phyloP scores from a whole-genome alignment of 2,329 filamentous ascomycete species.

The Cryphonectria japonica region DNA sequence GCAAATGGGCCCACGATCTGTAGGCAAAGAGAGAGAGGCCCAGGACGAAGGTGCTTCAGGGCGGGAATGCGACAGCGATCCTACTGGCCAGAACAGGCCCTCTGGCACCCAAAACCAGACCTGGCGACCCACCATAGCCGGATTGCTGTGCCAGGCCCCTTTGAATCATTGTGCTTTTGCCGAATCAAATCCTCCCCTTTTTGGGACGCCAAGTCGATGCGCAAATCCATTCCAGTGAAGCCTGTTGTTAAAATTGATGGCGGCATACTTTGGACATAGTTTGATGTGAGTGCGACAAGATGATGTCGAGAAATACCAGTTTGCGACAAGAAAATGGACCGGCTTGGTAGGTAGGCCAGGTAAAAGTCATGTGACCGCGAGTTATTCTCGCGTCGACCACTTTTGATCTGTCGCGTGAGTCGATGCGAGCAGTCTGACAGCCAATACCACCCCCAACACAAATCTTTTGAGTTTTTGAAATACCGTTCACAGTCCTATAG shows the following conservation, averaged over 20 bases:
- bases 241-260: neutral
- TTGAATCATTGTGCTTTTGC: neutral
- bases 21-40: constrained; percentile 29
- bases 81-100: constrained; percentile 32
- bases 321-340: constrained; percentile 19
- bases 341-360: neutral
- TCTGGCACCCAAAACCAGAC: constrained; percentile 19
- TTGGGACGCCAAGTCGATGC: constrained; percentile 13
- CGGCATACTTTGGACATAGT: neutral
- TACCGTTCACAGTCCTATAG: neutral
- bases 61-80: constrained; percentile 32
- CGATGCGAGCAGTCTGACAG: neutral
- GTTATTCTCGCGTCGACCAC: constrained; percentile 19
- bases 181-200: constrained; percentile 18
- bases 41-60: constrained; percentile 32
- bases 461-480: neutral
- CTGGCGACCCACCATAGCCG: constrained; percentile 8
- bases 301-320: neutral
- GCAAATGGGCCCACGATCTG: neutral
- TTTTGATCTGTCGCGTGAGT: constrained; percentile 8
- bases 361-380: constrained; percentile 22
- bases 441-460: too few relatives aligned
- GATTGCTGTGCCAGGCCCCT: constrained; percentile 12
- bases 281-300: constrained; percentile 17
- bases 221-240: neutral